phyloP scores from a whole-genome alignment of 2,329 filamentous ascomycete genomes.

The Fusarium miscanthi region DNA sequence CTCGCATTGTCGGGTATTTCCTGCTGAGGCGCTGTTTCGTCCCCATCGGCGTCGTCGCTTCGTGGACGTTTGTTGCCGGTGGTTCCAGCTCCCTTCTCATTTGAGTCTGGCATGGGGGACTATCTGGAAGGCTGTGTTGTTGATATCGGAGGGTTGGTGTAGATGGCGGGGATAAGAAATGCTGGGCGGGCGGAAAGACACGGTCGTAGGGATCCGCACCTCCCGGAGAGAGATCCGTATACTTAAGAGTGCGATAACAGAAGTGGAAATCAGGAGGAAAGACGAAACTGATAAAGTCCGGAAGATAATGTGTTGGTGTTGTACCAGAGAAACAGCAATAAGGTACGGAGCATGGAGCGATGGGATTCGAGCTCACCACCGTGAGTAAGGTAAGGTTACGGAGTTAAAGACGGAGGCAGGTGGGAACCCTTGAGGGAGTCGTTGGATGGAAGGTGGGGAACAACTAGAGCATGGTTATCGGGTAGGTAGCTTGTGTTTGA shows the following conservation, averaged over 20 bases:
- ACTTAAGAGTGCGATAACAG: background rate
- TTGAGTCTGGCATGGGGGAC: constrained; percentile 51
- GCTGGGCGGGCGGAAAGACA: constrained; percentile 8
- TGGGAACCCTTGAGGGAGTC: constrained; percentile 20
- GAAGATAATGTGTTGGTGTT: constrained; percentile 6
- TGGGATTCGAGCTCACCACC: constrained; percentile 14
- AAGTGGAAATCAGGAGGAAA: background rate
- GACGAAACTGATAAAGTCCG: background rate
- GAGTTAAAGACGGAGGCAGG: constrained; percentile 30
- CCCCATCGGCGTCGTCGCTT: constrained; percentile 49
- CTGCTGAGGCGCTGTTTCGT: constrained; percentile 51
- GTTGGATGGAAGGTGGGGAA: constrained; percentile 11
- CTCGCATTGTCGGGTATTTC: constrained; percentile 63
- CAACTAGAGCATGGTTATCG: constrained; percentile 7
- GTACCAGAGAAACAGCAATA: constrained; percentile 17
- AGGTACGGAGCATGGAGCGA: constrained; percentile 24
- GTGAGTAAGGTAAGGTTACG: constrained; percentile 13
- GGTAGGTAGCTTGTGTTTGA: background rate
- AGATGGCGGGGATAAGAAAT: constrained; percentile 27
- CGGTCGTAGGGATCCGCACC: constrained; percentile 24
- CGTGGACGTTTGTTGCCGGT: constrained; percentile 45
- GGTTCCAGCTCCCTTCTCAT: constrained; percentile 52
- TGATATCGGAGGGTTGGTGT: constrained; percentile 12
- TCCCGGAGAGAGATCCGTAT: constrained; percentile 8
- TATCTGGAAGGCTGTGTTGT: constrained; percentile 6